Base-by-base conservation (phyloP, 495 filamentous ascomycete genomes). In the Aspergillus saccharolyticus region DNA sequence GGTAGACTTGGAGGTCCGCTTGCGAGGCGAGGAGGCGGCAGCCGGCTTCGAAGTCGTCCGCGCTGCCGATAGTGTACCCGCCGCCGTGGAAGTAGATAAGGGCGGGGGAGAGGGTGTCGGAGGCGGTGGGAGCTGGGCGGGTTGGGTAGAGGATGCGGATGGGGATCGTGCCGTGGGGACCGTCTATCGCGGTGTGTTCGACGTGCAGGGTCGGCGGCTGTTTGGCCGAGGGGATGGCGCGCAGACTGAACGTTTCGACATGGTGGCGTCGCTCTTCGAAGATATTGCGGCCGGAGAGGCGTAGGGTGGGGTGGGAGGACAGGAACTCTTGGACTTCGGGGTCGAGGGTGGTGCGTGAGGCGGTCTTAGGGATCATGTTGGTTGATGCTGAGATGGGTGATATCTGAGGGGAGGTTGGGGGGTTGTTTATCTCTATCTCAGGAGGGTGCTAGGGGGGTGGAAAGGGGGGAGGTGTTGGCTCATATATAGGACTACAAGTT, bases 21-120 rank as follows among this genome's bases (percentile, higher is more conserved):
- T 57, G 60, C 42, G 75, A 68, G 1, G 71, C 70, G 1, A 72
- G 53, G 15, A 73, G 39, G 0, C 71, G 65, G 4, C 69, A 57
- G 3, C 71, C 68, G 39, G 74, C 71, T 52, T 77, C 72, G 48
- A 73, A 75, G 53, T 75, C 68, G 42, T 74, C 71, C 16, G 70
- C 68, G 5, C 48, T 65, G 0, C 71, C 72, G 15, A 72, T 58
- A 0, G 69, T 70, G 53, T 70, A 75, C 1, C 70, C 70, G 1
- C 71, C 71, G 3, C 72, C 72, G 46, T 76, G 71, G 39, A 70
- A 70, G 54, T 75, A 74, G 20, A 75, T 46, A 14, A 55, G 43
- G 4, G 53, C 53, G 10, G 53, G 52, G 2, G 24, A 22, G n/a
- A 45, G 52, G 22, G 24, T 39, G 5, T 39, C 6, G 6, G 33